Conservation (phyloP, 768 basidiomycete genomes). For the Mycena polygramma region DNA sequence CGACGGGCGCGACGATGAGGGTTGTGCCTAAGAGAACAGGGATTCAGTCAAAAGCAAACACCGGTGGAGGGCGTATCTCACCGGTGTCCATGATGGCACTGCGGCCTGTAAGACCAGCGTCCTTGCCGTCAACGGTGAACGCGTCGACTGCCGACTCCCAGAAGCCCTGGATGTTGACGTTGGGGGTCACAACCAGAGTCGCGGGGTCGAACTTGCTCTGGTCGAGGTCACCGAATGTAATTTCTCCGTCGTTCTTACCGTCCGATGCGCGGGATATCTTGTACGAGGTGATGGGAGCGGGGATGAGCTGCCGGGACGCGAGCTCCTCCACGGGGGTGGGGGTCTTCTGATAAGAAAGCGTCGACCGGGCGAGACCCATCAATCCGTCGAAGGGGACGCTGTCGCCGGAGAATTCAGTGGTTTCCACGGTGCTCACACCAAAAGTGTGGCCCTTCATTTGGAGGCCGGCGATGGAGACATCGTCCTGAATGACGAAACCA, state of each 20-base stretch:
- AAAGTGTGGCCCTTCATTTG: slow-evolving; percentile 70
- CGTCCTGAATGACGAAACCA: slow-evolving; percentile 74
- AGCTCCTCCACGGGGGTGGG: slow-evolving; percentile 82
- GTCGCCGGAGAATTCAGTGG: slow-evolving; percentile 67
- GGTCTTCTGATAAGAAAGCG: slow-evolving; percentile 73
- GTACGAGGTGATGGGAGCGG: slow-evolving; percentile 78
- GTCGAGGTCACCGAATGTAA: slow-evolving; percentile 82
- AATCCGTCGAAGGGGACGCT: slow-evolving; percentile 75
- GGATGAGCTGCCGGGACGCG: slow-evolving; percentile 66
- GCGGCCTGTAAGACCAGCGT: slow-evolving; percentile 62
- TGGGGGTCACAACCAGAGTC: slow-evolving; percentile 71
- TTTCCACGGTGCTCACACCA: slow-evolving; percentile 74
- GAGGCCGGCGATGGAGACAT: slow-evolving; percentile 74
- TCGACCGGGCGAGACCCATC: slow-evolving; percentile 83
- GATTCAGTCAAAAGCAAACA: too few relatives aligned
- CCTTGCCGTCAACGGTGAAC: slow-evolving; percentile 69
- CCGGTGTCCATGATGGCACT: slow-evolving; percentile 80
- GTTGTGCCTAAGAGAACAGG: slow-evolving; percentile 53
- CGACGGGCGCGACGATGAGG: slow-evolving; percentile 60
- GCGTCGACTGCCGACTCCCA: slow-evolving; percentile 81
- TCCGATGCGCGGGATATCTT: slow-evolving; percentile 84
- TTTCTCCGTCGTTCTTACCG: slow-evolving; percentile 78
- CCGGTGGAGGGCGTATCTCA: too few relatives aligned
- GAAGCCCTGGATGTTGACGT: slow-evolving; percentile 78
- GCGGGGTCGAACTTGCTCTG: slow-evolving; percentile 71